Conservation (phyloP, 2,329 filamentous ascomycete genomes). For the Tolypocladium sp. region DNA sequence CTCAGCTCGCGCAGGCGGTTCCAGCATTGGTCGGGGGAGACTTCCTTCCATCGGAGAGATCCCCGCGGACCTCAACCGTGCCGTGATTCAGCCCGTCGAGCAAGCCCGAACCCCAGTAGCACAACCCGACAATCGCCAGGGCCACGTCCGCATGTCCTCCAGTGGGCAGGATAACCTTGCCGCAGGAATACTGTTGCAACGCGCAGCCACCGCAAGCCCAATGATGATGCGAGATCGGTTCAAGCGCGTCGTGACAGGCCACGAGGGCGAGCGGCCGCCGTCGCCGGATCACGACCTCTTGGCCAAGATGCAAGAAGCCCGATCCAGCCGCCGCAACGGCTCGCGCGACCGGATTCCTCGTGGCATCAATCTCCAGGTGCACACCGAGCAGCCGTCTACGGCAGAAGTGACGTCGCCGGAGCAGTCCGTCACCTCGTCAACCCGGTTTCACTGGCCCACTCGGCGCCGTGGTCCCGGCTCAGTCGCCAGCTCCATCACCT, state of each 20-base stretch:
- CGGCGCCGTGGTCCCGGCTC: conserved; percentile 46
- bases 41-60: conserved; percentile 69
- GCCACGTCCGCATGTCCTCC: conserved; percentile 26
- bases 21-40: conserved; percentile 52
- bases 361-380: conserved; percentile 56
- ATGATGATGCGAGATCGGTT: conserved; percentile 49
- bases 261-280: conserved; percentile 42
- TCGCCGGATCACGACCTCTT: conserved; percentile 52
- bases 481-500: conserved; percentile 47
- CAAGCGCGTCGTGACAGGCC: conserved; percentile 21
- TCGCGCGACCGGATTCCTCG: conserved; percentile 73
- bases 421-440: conserved; percentile 42
- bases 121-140: conserved; percentile 15
- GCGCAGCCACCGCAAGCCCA: conserved; percentile 59
- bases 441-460: conserved; percentile 45
- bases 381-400: conserved; percentile 40
- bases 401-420: conserved; percentile 49
- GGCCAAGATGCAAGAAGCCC: conserved; percentile 50
- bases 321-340: conserved; percentile 52
- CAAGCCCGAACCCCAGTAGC: conserved; percentile 14
- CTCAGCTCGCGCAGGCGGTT: conserved; percentile 50
- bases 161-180: conserved; percentile 32
- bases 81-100: conserved; percentile 16
- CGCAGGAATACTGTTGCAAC: conserved; percentile 41
- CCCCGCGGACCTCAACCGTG: conserved; percentile 21